Evolutionary conservation across 2,329 filamentous ascomycete species (phyloP).

Genomic region (Ceratocystis variospora): DNA sequence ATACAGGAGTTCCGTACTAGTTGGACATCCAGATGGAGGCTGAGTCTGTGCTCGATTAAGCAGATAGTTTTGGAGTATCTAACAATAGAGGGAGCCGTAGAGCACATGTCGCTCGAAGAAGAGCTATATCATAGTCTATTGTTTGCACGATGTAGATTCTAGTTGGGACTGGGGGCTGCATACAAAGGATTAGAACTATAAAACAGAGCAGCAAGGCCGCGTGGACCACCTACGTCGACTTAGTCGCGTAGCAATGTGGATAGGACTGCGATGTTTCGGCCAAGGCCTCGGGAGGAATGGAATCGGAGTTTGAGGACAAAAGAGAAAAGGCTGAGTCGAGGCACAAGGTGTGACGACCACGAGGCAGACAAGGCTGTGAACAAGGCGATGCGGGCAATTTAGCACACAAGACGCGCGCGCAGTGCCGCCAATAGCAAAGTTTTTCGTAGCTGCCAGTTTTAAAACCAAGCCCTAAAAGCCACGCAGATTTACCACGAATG

Average conservation of each 20-base stretch:
- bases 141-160: not conserved
- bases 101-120: not conserved
- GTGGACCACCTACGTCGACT: not conserved
- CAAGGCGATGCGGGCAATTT: too few relatives aligned
- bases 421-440: not conserved
- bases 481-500: not conserved
- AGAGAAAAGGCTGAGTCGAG: too few relatives aligned
- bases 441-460: not conserved
- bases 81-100: too few relatives aligned
- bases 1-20: not conserved
- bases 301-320: too few relatives aligned
- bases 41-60: not conserved
- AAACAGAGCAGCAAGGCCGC: not conserved
- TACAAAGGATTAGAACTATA: not conserved
- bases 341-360: too few relatives aligned
- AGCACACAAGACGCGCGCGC: too few relatives aligned
- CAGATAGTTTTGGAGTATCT: too few relatives aligned
- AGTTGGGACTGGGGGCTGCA: not conserved
- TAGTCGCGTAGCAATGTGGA: not conserved
- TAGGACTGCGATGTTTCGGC: not conserved
- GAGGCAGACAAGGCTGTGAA: too few relatives aligned
- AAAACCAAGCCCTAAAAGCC: not conserved
- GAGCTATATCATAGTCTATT: not conserved
- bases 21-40: not conserved
- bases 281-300: not conserved